Base-by-base conservation (phyloP, 192 early-diverging fungal genomes). In the Entophlyctis luteolus region DNA sequence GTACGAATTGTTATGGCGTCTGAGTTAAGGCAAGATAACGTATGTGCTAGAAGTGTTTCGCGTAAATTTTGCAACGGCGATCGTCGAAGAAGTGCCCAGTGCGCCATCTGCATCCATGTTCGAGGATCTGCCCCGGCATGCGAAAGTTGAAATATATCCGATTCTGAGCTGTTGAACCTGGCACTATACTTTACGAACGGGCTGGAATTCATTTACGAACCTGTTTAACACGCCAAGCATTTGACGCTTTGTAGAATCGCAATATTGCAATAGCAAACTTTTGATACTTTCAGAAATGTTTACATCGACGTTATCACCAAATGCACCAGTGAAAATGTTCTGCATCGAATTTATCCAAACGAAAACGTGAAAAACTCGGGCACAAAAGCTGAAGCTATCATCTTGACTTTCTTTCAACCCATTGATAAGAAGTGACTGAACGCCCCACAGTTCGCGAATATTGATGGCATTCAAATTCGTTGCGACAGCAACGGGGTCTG, bases 1-100 rank as follows among this genome's bases (percentile, higher is more conserved):
- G 88, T 83, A 23, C 94, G 78, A 16, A 91, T 76, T 1, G 87
- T 77, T 1, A 94, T 86, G 6, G 83, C 77, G 20, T 85, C 83
- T 0, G 84, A 81, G 22, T 87, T 85, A 10, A 94, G 77, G 0
- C 80, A 81, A 31, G 75, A 49, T 3, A 88, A 72, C 33, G 94
- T 85, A 31, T 88, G 77, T 1, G 77, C 72, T 42, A 96, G 57
- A 29, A 91, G 47, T 14, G 42, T 48, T 63, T 63, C 60, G 6
- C 60, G 42, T 29, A 63, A 29, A 5, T 45, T 22, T 18, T 63
- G 47, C 5, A 63, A 22, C 1, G 8, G 60, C 10, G 60, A 63
- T 18, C 47, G 42, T n/a, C 36, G 60, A 32, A 63, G 34, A 4
- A 49, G n/a, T n/a, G 47, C 48, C 60, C 60, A 63, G 12, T 20